phyloP scores from a whole-genome alignment of 2,329 filamentous ascomycete species.

The Diaporthe citrichinensis region DNA sequence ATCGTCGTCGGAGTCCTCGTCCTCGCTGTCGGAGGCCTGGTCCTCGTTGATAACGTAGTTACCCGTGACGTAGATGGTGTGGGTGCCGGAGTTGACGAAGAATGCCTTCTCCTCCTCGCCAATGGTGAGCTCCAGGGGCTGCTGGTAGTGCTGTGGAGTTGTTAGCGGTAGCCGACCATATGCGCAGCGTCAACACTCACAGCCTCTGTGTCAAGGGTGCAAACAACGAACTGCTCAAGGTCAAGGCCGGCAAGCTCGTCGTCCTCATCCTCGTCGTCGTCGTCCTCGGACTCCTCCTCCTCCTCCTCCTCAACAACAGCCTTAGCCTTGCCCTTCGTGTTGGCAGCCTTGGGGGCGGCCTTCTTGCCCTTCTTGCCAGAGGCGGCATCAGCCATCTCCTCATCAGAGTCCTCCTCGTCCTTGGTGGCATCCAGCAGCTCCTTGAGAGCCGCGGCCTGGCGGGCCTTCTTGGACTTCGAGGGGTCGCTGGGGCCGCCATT shows the following conservation, averaged over 20 bases:
- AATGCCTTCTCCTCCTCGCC: conserved; percentile 90
- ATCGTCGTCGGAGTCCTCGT: conserved; percentile 83
- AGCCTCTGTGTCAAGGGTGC: conserved; percentile 93
- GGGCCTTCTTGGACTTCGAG: conserved; percentile 88
- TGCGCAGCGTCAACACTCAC: conserved; percentile 66
- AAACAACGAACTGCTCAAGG: conserved; percentile 92
- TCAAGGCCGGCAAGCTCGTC: conserved; percentile 75
- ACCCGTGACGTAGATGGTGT: conserved; percentile 92
- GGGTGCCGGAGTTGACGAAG: conserved; percentile 91
- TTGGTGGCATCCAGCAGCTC: conserved; percentile 80
- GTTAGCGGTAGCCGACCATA: conserved; percentile 46
- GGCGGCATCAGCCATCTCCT: conserved; percentile 75
- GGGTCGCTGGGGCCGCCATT: conserved; percentile 95
- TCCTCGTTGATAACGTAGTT: conserved; percentile 89
- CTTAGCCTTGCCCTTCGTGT: conserved; percentile 59
- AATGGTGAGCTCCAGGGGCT: conserved; percentile 93
- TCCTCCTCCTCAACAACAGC: conserved; percentile 71
- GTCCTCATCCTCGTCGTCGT: conserved; percentile 57
- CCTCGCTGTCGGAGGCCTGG: conserved; percentile 74
- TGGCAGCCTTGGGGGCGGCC: conserved; percentile 48
- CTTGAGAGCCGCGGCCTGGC: conserved; percentile 81
- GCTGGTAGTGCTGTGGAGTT: conserved; percentile 84
- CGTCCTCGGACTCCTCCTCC: conserved; percentile 68
- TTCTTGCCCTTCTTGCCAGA: conserved; percentile 74
- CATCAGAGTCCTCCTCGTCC: conserved; percentile 71